Base-by-base conservation (phyloP, 176 grass and related monocot genomes). In the Alopecurus myosuroides region DNA sequence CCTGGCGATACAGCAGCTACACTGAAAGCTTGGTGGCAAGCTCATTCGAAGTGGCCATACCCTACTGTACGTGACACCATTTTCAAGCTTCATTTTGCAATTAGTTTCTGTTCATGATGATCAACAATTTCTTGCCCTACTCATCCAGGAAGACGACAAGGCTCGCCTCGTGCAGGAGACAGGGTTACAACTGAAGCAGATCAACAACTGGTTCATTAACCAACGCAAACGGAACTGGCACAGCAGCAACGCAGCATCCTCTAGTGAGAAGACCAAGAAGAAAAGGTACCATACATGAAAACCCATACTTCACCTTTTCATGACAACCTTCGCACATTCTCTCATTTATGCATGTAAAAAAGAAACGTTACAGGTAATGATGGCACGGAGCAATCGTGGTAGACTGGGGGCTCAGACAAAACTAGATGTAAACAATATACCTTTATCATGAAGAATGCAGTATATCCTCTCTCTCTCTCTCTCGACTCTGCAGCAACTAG, bases 161-260 rank as follows among this genome's bases (percentile, higher is more conserved):
- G 93, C 89, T 42, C 74, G 87, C 10, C 82, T 98, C 55, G 96
- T 98, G 40, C 93, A 98, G 81, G 96, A 98, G 88, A 95, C 96
- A 11, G 96, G 96, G 20, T 81, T 98, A 76, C 96, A 98, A 51
- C 89, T 98, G 57, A 98, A 98, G 89, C 96, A 98, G 85, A 98
- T 98, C 70, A 98, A 98, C 49, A 98, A 98, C 51, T 98, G 96
- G 96, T 98, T 98, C 77, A 98, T 98, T 75, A 98, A 98, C 76
- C 96, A 98, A 74, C 94, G 96, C 64, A 98, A 98, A 77, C 91
- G 96, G 56, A 98, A 98, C 87, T 98, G 96, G 96, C 91, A 98
- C 68, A 98, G 85, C 68, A 98, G 85, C 86, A 98, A 98, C 74
- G 81, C 87, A 30, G 41, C 96, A 76, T 94, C 93, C 19, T 86